Conservation (phyloP, 2,329 filamentous ascomycete genomes). For the Blastomyces parvus region DNA sequence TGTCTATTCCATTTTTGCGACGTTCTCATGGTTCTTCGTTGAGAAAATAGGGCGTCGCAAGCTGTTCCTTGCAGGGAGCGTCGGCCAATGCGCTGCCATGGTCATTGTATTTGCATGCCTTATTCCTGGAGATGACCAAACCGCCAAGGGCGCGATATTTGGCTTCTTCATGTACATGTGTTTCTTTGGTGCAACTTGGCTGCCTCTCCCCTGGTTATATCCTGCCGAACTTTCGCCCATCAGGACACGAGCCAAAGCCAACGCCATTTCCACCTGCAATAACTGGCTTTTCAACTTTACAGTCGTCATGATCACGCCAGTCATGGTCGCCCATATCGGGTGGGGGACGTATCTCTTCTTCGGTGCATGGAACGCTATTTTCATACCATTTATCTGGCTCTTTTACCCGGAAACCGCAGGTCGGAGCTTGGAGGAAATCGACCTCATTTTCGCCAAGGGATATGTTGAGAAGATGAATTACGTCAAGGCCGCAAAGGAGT, state of each 20-base stretch:
- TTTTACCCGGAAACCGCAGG: conserved; percentile 46
- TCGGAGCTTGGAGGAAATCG: conserved; percentile 37
- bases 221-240: conserved; percentile 46
- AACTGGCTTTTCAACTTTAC: conserved; percentile 52
- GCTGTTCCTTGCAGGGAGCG: conserved; percentile 32
- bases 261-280: conserved; percentile 44
- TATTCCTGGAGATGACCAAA: conserved; percentile 22
- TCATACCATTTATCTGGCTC: conserved; percentile 46
- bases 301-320: conserved; percentile 42
- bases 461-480: conserved; percentile 35
- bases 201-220: conserved; percentile 52
- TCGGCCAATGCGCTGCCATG: conserved; percentile 33
- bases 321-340: conserved; percentile 31
- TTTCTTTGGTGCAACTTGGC: conserved; percentile 56
- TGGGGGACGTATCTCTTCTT: conserved; percentile 40
- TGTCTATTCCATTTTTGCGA: conserved; percentile 17
- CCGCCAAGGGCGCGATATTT: conserved; percentile 39
- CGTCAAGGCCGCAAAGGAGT: conserved; percentile 25
- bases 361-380: conserved; percentile 33
- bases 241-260: conserved; percentile 48
- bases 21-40: conserved; percentile 34
- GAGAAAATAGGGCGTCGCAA: conserved; percentile 40
- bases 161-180: conserved; percentile 62
- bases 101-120: conserved; percentile 33
- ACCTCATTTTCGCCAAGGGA: conserved; percentile 39